Evolutionary conservation across 208 protist genomes (phyloP), one percentile per base, ranked within the genome.

Genomic region (Phytomonas sp.): DNA sequence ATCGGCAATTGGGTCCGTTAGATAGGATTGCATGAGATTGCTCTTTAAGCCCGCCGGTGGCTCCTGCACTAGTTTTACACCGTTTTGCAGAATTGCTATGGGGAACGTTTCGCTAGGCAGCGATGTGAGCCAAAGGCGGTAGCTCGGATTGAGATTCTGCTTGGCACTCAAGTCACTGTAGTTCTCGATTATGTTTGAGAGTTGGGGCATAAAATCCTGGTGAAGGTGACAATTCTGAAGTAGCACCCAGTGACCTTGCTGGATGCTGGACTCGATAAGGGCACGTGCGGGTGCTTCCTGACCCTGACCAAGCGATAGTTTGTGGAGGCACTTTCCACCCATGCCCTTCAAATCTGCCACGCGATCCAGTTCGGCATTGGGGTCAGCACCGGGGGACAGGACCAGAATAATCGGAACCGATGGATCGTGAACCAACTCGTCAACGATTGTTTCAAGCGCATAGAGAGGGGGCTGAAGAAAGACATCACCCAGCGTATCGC

Each of bases 21-120:
- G 75, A 77, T 96, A 99, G 11, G 97, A 98, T 68, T 97, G 86
- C 60, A 98, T 66, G 19, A 99, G 80, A 78, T 99, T 99, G 66
- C 86, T 91, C 75, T 96, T 93, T n/a, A 99, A 82, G 0, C 97
- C 97, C 74, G 95, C 97, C 29, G 98, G 98, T 26, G 98, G 98
- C 87, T 99, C 98, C 77, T 98, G 97, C 56, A 99, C 98, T 69
- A 99, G 87, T 84, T 99, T 99, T 52, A 99, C 91, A 45, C 96
- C 94, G 79, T 98, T 97, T 81, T 99, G 97, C 64, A 99, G 80
- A 69, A 99, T 98, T 29, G 93, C 83, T 67, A 99, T 97, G 23
- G 98, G 98, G 88, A 99, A 99, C 10, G 83, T 84, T n/a, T 93
- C 81, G 59, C 93, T 95, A 10, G 98, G 98, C 79, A 99, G 94